Evolutionary conservation across 306 rosid species (phyloP), one percentile per base, ranked within the genome.

Genomic region (Vicia sativa): DNA sequence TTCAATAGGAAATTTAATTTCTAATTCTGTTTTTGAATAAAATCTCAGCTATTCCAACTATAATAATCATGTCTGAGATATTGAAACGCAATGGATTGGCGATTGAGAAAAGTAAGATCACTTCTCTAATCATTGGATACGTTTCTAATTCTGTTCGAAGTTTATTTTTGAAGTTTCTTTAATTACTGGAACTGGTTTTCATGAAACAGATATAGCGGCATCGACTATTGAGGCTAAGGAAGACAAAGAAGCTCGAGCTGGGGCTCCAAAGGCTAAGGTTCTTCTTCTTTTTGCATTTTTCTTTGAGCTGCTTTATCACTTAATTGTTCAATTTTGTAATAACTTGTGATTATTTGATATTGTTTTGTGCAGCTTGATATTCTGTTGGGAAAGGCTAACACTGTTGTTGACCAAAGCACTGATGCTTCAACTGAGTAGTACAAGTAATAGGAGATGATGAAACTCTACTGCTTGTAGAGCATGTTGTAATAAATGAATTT

Each of bases 31-130:
- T 60, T 28, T 28, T 26, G 15, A 52, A 46, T 70, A 50, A 39
- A 65, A 67, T 74, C 11, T 6, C 85, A 90, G 96, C 89, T 63
- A 90, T 87, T 79, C 90, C 91, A 58, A 80, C 91, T 65, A 79
- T 85, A 1, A 77, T 90, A 73, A 57, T 80, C 26, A 76, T 90
- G 37, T 56, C 87, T 7, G 91, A 90, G 74, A 75, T 71, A 70
- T 71, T 90, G 85, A 87, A 90, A 58, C 60, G 78, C 64, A 74
- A 71, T 53, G 87, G 89, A 14, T 58, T 84, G 76, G 91, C 83
- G 14, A 43, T 73, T 62, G 78, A 89, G 74, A 87, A 87, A 77
- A 74, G 96, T 89, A 81, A 77, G 90, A 75, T 11, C 42, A 37
- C 14, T 62, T 6, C 42, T 75, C 50, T 59, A 15, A 34, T 34